Base-by-base conservation (phyloP, 1,139 yeast genomes). In the Taiozyma sp. region DNA sequence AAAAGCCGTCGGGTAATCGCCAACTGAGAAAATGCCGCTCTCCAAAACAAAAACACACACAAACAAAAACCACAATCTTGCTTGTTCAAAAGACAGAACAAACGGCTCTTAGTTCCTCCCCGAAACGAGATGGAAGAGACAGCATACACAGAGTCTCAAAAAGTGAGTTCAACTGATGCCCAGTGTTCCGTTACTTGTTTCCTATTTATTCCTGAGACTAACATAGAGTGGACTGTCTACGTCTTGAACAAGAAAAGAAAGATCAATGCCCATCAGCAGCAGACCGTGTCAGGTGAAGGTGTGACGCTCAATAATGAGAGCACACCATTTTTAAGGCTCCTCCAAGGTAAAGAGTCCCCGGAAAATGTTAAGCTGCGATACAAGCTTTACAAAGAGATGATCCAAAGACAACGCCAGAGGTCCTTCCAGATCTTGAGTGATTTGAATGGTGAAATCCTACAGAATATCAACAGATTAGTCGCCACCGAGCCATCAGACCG, bases 301-400 rank as follows among this genome's bases (percentile, higher is more conserved):
- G 4, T 24, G 4, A 47, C 57, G 2, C 19, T 50, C 4, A 23
- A 46, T 1, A 47, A 44, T 1, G 38, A 28, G 3, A 38, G 44
- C 4, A 24, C 59, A 0, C 79, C 80, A 7, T 76, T 78, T 54
- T 51, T 69, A 9, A 59, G 63, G 43, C 65, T 79, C 4, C 60
- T 76, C 38, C 62, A 65, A 16, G 81, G 80, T 0, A 55, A 64
- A 3, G 85, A 80, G 54, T 67, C 76, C 0, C 51, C 56, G 1
- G 65, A 59, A 4, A 68, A 73, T 48, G 72, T 70, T 14, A 46
- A 59, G 19, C 61, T 65, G 22, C 63, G 87, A 36, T 76, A 70
- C 62, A 57, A 65, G 6, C 54, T 76, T n/a, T 80, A 71, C 57
- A 57, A 65, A 13, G 55, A 59, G n/a, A 66, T 73, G 16, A 76